phyloP scores from a whole-genome alignment of 495 filamentous ascomycete species.

The Lasiosphaeria miniovina region DNA sequence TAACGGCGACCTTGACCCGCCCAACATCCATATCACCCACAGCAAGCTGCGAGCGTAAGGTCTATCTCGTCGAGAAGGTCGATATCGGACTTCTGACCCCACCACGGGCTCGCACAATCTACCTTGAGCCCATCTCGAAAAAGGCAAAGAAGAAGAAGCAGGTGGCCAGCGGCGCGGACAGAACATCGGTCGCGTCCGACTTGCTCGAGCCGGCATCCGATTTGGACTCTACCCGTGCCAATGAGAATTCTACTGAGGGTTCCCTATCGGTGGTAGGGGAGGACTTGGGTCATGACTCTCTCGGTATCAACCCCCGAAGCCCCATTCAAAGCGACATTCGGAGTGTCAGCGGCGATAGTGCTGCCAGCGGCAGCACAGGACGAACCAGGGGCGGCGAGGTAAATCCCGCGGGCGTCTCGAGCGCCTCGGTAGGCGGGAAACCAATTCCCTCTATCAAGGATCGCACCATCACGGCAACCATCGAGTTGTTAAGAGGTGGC shows the following conservation, averaged over 20 bases:
- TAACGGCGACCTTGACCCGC: constrained; percentile 84
- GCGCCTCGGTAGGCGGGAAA: constrained; percentile 15
- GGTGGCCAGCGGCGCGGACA: constrained; percentile 18
- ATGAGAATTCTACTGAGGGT: constrained; percentile 44
- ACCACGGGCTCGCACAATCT: constrained; percentile 70
- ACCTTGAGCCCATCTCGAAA: constrained; percentile 69
- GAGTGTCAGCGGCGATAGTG: constrained; percentile 49
- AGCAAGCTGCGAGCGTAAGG: constrained; percentile 70
- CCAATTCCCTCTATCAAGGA: constrained; percentile 30
- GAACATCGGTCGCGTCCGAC: constrained; percentile 26
- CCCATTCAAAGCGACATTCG: constrained; percentile 40
- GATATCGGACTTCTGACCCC: constrained; percentile 53
- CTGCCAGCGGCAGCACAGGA: constrained; percentile 39
- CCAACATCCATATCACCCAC: constrained; percentile 84
- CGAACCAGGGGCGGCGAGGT: constrained; percentile 36
- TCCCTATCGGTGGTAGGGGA: constrained; percentile 36
- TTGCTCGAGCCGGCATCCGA: constrained; percentile 33
- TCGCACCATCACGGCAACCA: constrained; percentile 81
- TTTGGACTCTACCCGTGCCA: constrained; percentile 35
- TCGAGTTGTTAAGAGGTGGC: constrained; percentile 77
- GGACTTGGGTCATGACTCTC: constrained; percentile 28
- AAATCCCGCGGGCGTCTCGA: constrained; percentile 11
- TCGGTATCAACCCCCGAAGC: constrained; percentile 26
- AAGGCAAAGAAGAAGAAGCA: constrained; percentile 52
- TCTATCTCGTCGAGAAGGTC: constrained; percentile 70